Evolutionary conservation across 2,329 filamentous ascomycete genomes (phyloP), one percentile per base, ranked within the genome.

Genomic region (Hyphodiscus sp.): DNA sequence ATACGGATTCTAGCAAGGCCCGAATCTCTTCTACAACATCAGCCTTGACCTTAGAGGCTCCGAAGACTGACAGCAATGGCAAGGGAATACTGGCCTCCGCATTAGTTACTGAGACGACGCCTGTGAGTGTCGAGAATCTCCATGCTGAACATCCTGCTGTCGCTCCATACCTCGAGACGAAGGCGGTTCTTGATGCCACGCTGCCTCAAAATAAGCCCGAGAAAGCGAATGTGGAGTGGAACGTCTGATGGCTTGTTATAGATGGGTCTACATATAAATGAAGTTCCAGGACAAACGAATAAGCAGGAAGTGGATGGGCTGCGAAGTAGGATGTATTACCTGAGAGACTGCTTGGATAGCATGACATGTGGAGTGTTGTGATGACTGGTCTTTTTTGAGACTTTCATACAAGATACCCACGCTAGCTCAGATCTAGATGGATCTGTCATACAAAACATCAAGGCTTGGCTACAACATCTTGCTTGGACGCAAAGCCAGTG

Each of bases 171-270:
- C 20, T 52, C 20, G 23, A 56, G 20, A 19, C 41, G 3, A 41
- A 50, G 30, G 49, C 47, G 10, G 56, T 50, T 33, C 43, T 58
- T 33, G 54, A 58, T 41, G 43, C 41, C 16, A 56, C 53, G 6
- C 33, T 56, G 45, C 56, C 56, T 7, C 51, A 58, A 6, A 52
- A 58, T 41, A 51, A 42, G 18, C 53, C 50, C 23, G 41, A 49
- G n/a, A 49, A 38, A n/a, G 33, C 11, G 16, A 38, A 38, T 13
- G 4, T 10, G 11, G 33, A 38, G 4, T 38, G 5, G 11, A 38
- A 38, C 2, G 13, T 38, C 33, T 38, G 33, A 38, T 33, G 33
- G 11, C 11, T 38, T 4, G 33, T 38, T 6, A 38, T 38, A 13
- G 33, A 38, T 6, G 33, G 33, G 16, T 15, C 4, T 4, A 33